Percentiles rank a stretch among this genome's conserved stretches.
These are phyloP conservation scores for Plasmodium adleri DNA, from an alignment of 169 alveolate genomes.

Conservation along the genomic window DNA sequence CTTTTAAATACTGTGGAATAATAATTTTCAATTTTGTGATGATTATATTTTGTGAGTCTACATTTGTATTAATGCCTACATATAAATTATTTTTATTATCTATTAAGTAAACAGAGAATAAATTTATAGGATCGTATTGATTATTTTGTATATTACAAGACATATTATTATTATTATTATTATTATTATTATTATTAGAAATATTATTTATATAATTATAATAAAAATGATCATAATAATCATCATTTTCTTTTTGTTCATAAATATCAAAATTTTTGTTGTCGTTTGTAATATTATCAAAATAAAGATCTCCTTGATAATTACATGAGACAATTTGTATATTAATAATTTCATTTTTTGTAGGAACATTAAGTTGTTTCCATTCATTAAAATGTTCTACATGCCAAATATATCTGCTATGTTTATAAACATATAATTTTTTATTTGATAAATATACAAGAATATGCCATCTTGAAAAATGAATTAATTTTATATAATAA, in stretches of 20 bases:
- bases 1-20: slow-evolving; percentile 3
- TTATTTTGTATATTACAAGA: background rate
- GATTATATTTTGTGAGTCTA: background rate
- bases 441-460: slow-evolving; percentile 46
- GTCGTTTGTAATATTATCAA: slow-evolving; percentile 3
- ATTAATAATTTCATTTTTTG: slow-evolving; percentile 28
- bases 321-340: slow-evolving; percentile 60
- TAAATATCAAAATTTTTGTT: background rate
- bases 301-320: slow-evolving; percentile 41
- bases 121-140: slow-evolving; percentile 31
- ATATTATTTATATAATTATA: background rate
- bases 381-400: slow-evolving; percentile 47
- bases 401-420: slow-evolving; percentile 30
- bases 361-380: slow-evolving; percentile 27
- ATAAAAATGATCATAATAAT: too few species aligned
- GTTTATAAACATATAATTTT: slow-evolving; percentile 34
- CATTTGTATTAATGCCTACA: slow-evolving; percentile 21
- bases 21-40: slow-evolving; percentile 40
- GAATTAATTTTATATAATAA: slow-evolving; percentile 28
- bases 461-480: slow-evolving; percentile 73
- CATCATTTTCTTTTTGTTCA: background rate
- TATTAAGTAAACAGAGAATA: slow-evolving; percentile 34
- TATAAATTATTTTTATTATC: slow-evolving; percentile 33
- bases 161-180: background rate
- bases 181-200: background rate